Conservation (phyloP, 1,139 yeast species). For the Hemisphaericaspora lyxosophila region DNA sequence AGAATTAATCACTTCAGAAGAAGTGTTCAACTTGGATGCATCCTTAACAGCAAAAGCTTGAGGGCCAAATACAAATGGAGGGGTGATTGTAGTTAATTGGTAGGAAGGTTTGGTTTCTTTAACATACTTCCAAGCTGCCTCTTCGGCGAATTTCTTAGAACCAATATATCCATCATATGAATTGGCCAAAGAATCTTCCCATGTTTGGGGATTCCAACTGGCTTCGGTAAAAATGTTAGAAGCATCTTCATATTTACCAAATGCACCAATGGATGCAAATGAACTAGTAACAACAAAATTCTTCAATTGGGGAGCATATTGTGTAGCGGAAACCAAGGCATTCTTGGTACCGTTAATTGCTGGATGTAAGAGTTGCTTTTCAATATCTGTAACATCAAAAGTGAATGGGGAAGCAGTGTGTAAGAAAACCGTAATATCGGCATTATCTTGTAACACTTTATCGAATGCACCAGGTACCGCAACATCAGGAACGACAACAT, state of each 20-base stretch:
- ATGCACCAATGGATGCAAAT: constrained; percentile 21
- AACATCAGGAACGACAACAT: constrained; percentile 31
- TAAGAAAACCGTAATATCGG: constrained; percentile 51
- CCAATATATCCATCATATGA: constrained; percentile 41
- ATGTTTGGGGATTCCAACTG: constrained; percentile 31
- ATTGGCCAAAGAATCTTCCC: constrained; percentile 27
- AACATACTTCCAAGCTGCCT: constrained; percentile 35
- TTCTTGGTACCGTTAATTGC: no score
- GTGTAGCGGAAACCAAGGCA: no score
- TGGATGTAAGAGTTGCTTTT: constrained; percentile 32
- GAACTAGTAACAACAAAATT: constrained; percentile 31
- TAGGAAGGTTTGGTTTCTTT: constrained; percentile 37
- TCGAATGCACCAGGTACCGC: constrained; percentile 51
- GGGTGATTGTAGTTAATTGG: constrained; percentile 40
- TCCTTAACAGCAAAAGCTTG: constrained; percentile 36
- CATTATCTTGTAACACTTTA: constrained; percentile 45
- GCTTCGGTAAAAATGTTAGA: constrained; percentile 23
- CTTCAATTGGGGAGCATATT: constrained; percentile 26
- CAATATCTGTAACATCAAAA: constrained; percentile 20
- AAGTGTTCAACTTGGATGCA: constrained; percentile 23
- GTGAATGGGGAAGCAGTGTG: constrained; percentile 44
- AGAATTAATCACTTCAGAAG: constrained; percentile 38
- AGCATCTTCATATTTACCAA: constrained; percentile 14
- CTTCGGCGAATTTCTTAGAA: constrained; percentile 53
- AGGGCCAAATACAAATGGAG: constrained; percentile 49